Evolutionary conservation across 805 yeast species (phyloP), one percentile per base, ranked within the genome.

Genomic region (Tetrapisispora namnaoensis): DNA sequence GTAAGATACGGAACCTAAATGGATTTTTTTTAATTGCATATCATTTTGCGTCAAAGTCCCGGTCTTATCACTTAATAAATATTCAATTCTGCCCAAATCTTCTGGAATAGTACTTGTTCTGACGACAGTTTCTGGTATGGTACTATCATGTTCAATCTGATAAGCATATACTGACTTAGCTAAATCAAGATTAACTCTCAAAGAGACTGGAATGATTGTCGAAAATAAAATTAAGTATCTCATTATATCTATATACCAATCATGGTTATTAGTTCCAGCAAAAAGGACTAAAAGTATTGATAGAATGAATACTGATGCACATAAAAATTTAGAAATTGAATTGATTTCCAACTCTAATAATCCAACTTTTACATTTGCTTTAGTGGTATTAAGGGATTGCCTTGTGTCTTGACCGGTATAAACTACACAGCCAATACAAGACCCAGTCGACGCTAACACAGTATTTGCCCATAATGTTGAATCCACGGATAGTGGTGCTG

Each of bases 401-500:
- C 99, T 80, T 0, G 99, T 95, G 60, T 93, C 97, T 35, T 70
- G 67, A 20, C 99, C 99, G 0, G 98, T 91, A 65, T 89, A 93
- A 2, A 89, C 73, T 16, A 93, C 79, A 57, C 91, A 81, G 1
- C 95, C 99, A 44, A 90, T 72, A 8, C 95, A 93, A 3, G 87
- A 78, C 14, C 97, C 98, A 30, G 59, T 57, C 0, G 96, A 86
- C 0, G 99, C 98, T 16, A 95, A 72, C 1, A 95, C 97, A 0
- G 99, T 93, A 63, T 93, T 93, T 14, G 98, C 97, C 99, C 99
- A 93, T 63, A 95, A 67, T 0, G 99, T 88, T 60, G 91, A 90
- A 65, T 93, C 99, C 10, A 93, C 80, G 3, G 83, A 74, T 14
- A 93, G 70, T 4, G 93, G 86, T n/a, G 51, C 50, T 21, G 76